Conservation (phyloP, 345 rosid species). For the Aethionema arabicum region DNA sequence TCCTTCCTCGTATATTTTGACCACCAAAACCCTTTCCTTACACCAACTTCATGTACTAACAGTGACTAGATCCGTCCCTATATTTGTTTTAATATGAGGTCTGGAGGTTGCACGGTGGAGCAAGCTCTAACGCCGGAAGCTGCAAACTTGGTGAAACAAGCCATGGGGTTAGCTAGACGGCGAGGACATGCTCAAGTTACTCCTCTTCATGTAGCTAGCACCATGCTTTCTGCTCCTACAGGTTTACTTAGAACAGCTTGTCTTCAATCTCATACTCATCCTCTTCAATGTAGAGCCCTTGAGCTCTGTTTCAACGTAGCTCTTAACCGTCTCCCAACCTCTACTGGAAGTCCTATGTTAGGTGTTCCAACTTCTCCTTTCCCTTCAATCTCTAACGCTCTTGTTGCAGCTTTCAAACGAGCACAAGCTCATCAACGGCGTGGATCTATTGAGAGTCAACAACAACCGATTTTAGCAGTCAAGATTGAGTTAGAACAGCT, state of each 20-base stretch:
- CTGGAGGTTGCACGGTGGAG: conserved; percentile 83
- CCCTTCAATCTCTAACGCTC: conserved; percentile 89
- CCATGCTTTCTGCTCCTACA: conserved; percentile 72
- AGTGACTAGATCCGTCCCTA: conserved; percentile 15
- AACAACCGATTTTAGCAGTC: conserved; percentile 80
- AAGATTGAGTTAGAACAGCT: conserved; percentile 94
- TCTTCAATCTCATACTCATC: conserved; percentile 90
- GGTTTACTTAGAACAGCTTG: conserved; percentile 88
- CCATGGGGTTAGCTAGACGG: conserved; percentile 67
- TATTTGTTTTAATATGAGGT: conserved; percentile 54
- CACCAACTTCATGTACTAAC: conserved; percentile 17
- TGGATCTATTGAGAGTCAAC: conserved; percentile 86
- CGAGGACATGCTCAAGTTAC: conserved; percentile 97
- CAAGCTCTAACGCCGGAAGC: conserved; percentile 85
- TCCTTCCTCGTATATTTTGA: conserved; percentile 34
- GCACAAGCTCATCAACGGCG: conserved; percentile 99
- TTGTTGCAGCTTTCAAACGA: conserved; percentile 94
- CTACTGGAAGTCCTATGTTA: conserved; percentile 60
- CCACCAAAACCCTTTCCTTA: conserved; percentile 33
- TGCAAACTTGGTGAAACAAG: conserved; percentile 68
- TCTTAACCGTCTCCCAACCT: conserved; percentile 89
- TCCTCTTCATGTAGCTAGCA: conserved; percentile 94
- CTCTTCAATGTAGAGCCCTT: conserved; percentile 89
- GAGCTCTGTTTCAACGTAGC: conserved; percentile 99
- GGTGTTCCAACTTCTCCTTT: conserved; percentile 51